Percentiles rank a stretch among this genome's conserved stretches.
Conservation (phyloP, 441 rosid species). For the Euphorbia celastroides region DNA sequence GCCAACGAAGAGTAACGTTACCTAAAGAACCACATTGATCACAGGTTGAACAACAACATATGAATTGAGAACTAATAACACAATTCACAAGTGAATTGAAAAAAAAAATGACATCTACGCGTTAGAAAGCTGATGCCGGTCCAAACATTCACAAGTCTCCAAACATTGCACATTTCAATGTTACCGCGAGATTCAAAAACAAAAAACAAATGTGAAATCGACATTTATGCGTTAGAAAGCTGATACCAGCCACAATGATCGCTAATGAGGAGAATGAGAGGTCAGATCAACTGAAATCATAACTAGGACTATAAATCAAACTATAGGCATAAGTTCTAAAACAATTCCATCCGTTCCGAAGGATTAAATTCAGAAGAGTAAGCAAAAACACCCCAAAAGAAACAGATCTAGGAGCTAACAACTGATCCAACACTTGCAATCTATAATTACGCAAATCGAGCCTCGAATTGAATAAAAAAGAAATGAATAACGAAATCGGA, state of each 20-base stretch:
- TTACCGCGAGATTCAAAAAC: neutral
- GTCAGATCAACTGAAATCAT: constrained; percentile 28
- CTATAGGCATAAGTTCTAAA: constrained; percentile 3
- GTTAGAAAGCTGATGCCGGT: too few relatives aligned
- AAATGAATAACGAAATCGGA: neutral
- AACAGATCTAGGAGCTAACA: constrained; percentile 43
- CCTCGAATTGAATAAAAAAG: constrained; percentile 2
- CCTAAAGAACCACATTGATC: too few relatives aligned
- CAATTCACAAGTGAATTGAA: too few relatives aligned
- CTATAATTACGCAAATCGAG: constrained; percentile 8
- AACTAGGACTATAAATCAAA: constrained; percentile 19
- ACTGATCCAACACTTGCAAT: constrained; percentile 25
- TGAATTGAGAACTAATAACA: constrained; percentile 10
- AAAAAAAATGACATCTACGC: too few relatives aligned
- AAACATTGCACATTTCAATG: constrained; percentile 21
- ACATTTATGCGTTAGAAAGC: constrained; percentile 12
- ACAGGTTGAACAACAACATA: neutral
- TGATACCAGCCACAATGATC: neutral
- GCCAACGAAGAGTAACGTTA: neutral
- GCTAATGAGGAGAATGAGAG: neutral
- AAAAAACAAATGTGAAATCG: neutral
- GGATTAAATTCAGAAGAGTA: constrained; percentile 6
- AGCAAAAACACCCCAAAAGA: constrained; percentile 6
- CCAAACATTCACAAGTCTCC: neutral
- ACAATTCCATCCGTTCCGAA: constrained; percentile 7